Percentiles rank a stretch among this genome's conserved stretches.
Evolutionary conservation across 768 basidiomycete species (phyloP).

Genomic region (Daedaleopsis nitida): DNA sequence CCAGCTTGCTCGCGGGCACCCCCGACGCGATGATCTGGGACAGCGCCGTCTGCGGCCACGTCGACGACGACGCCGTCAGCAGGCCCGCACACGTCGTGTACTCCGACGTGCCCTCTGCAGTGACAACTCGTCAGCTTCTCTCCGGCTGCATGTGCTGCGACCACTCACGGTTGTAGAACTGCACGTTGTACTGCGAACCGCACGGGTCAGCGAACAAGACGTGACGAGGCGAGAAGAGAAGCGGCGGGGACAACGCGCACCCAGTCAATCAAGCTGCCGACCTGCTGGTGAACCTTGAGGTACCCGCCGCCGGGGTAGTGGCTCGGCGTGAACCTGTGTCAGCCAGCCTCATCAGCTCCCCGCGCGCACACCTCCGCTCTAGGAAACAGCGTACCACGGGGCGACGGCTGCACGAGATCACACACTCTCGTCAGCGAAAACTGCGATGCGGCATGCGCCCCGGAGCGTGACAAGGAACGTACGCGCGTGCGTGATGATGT

Average conservation of each 20-base stretch:
- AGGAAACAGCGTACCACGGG: constrained; percentile 36
- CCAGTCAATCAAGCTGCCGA: constrained; percentile 49
- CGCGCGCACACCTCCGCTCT: not conserved
- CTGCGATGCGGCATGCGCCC: constrained; percentile 16
- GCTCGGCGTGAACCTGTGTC: constrained; percentile 37
- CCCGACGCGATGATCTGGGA: constrained; percentile 55
- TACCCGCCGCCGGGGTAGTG: constrained; percentile 45
- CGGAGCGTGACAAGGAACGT: constrained; percentile 8
- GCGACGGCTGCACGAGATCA: constrained; percentile 39
- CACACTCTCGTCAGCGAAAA: not conserved
- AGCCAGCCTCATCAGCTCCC: not conserved
- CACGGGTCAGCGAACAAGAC: too few relatives aligned
- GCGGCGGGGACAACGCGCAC: constrained; percentile 26
- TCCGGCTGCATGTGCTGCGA: not conserved
- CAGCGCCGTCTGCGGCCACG: constrained; percentile 62
- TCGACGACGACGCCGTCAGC: constrained; percentile 55
- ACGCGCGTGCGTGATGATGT: constrained; percentile 41
- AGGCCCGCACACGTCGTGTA: constrained; percentile 67
- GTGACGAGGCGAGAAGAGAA: not conserved
- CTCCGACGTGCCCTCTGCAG: constrained; percentile 58
- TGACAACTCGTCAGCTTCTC: too few relatives aligned
- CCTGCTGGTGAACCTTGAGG: constrained; percentile 37
- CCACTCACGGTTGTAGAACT: constrained; percentile 40
- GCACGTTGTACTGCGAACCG: constrained; percentile 42
- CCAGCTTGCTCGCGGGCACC: constrained; percentile 49